Percentiles rank a stretch among this genome's conserved stretches.
Evolutionary conservation across 495 filamentous ascomycete species (phyloP).

Genomic region (Lophiotrema nucula): DNA sequence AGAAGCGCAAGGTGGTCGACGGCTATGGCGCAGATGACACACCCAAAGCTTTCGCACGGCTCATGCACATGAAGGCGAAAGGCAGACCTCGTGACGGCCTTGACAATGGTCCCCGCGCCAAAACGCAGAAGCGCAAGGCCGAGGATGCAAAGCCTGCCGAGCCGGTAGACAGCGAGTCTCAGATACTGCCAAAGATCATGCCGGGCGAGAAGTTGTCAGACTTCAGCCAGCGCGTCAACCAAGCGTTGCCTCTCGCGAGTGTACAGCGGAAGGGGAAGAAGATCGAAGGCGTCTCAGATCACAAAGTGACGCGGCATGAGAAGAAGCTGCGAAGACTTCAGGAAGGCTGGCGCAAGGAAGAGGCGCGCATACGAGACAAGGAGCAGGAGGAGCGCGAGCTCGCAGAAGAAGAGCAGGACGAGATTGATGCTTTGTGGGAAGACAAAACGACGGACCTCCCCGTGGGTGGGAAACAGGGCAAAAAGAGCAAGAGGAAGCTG

Average conservation of each 20-base stretch:
- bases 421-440: slow-evolving; percentile 48
- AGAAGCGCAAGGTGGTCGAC: slow-evolving; percentile 44
- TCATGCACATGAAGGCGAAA: slow-evolving; percentile 65
- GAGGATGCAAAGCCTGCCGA: background rate
- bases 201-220: slow-evolving; percentile 80
- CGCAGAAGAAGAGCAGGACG: slow-evolving; percentile 64
- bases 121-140: slow-evolving; percentile 51
- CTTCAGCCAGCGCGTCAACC: slow-evolving; percentile 82
- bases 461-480: slow-evolving; percentile 55
- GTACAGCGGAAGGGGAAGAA: slow-evolving; percentile 34
- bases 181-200: slow-evolving; percentile 60
- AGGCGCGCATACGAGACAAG: slow-evolving; percentile 54
- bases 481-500: slow-evolving; percentile 43
- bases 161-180: slow-evolving; percentile 18
- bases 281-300: slow-evolving; percentile 55
- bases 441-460: slow-evolving; percentile 50
- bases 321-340: slow-evolving; percentile 79
- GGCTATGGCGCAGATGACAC: slow-evolving; percentile 66
- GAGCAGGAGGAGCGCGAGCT: slow-evolving; percentile 60
- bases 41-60: slow-evolving; percentile 76
- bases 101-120: slow-evolving; percentile 59
- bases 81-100: slow-evolving; percentile 62
- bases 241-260: slow-evolving; percentile 70
- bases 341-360: slow-evolving; percentile 73
- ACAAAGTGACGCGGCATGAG: slow-evolving; percentile 70